Evolutionary conservation across 768 basidiomycete species (phyloP).

Genomic region (Termitomyces sp.): DNA sequence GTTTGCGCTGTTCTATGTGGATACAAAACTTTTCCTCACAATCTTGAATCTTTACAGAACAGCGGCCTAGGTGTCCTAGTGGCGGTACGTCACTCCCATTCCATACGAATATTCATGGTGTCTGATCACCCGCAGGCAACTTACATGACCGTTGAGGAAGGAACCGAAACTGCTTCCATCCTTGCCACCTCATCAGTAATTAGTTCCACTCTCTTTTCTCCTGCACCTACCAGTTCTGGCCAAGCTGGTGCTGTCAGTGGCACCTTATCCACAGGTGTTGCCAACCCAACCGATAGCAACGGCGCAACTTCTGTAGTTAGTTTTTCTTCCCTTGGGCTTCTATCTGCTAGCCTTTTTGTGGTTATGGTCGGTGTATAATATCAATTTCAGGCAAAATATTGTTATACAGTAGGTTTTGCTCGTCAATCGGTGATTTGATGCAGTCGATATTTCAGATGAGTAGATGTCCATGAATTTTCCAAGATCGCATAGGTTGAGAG

Average conservation of each 20-base stretch:
- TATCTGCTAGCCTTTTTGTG: conserved; percentile 5
- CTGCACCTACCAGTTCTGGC: conserved; percentile 8
- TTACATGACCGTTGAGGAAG: conserved; percentile 72
- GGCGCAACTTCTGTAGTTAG: conserved; percentile 1
- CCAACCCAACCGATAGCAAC: conserved; percentile 8
- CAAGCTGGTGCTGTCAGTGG: conserved; percentile 8
- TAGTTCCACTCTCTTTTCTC: conserved; percentile 45
- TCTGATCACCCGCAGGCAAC: conserved; percentile 36
- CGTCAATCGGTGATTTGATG: not conserved
- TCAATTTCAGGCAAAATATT: not conserved
- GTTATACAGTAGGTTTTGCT: not conserved
- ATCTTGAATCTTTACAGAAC: conserved; percentile 22
- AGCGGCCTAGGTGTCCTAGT: conserved; percentile 54
- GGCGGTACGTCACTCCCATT: conserved; percentile 34
- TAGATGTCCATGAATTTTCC: not conserved
- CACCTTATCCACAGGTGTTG: conserved; percentile 9
- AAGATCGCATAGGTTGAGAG: not conserved
- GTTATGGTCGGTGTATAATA: conserved; percentile 1
- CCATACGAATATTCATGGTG: not conserved
- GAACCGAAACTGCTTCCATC: conserved; percentile 45
- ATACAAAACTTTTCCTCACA: not conserved
- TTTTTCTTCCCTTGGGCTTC: conserved; percentile 1
- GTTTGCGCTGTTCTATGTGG: conserved; percentile 21
- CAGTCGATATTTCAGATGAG: not conserved
- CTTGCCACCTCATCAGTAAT: conserved; percentile 61